Conservation (phyloP, 2,329 filamentous ascomycete genomes). For the Knufia petricola region DNA sequence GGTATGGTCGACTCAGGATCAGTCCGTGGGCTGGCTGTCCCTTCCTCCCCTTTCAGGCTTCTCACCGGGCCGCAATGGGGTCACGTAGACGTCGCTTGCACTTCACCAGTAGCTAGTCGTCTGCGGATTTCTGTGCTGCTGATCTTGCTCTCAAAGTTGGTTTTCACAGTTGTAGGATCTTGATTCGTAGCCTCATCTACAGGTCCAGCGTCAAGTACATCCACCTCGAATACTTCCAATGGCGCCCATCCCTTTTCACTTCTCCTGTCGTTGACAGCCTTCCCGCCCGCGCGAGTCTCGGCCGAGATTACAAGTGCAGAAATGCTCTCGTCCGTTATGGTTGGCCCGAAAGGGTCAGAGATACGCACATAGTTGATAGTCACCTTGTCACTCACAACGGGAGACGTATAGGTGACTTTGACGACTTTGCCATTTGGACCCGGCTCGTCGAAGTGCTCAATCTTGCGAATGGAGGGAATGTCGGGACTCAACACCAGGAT, state of each 20-base stretch:
- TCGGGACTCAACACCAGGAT: conserved; percentile 50
- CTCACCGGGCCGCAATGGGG: too few relatives aligned
- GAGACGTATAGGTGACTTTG: conserved; percentile 19
- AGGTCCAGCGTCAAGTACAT: conserved; percentile 57
- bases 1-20: too few relatives aligned
- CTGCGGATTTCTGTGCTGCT: conserved; percentile 79
- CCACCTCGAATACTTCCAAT: conserved; percentile 77
- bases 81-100: neutral
- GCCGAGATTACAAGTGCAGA: conserved; percentile 75
- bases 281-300: conserved; percentile 76
- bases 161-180: conserved; percentile 30
- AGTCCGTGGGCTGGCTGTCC: too few relatives aligned
- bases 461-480: conserved; percentile 26
- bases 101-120: conserved; percentile 24
- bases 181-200: conserved; percentile 45
- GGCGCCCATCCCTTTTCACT: conserved; percentile 63
- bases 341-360: conserved; percentile 80
- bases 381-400: conserved; percentile 44
- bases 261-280: conserved; percentile 77
- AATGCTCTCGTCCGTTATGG: conserved; percentile 69
- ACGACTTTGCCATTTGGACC: conserved; percentile 33
- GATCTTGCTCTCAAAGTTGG: conserved; percentile 71
- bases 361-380: conserved; percentile 73
- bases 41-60: too few relatives aligned
- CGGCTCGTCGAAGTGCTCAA: conserved; percentile 28